phyloP scores from a whole-genome alignment of 2,329 filamentous ascomycete genomes.

The Massarina eburnea region DNA sequence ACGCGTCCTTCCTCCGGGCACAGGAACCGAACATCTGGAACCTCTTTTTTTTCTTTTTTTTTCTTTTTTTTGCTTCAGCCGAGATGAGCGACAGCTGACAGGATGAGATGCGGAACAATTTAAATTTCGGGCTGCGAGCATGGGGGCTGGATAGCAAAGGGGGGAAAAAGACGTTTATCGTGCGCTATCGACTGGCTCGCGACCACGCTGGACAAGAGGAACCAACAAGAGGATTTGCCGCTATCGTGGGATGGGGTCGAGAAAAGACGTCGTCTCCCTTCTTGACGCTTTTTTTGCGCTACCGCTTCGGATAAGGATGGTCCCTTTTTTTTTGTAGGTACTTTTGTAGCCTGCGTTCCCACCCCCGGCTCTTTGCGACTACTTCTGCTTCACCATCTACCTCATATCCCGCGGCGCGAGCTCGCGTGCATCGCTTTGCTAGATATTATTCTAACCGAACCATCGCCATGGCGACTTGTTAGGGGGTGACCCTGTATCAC shows the following conservation, averaged over 20 bases:
- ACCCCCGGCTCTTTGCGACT: conserved; percentile 7
- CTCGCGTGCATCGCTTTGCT: neutral
- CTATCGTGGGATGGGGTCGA: conserved; percentile 1
- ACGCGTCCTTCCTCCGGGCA: neutral
- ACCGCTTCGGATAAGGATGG: neutral
- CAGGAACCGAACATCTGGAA: neutral
- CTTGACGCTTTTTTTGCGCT: neutral
- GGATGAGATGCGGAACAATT: no score
- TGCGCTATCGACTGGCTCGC: conserved; percentile 3
- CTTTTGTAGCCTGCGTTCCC: neutral
- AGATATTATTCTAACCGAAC: neutral
- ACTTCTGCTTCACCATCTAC: conserved; percentile 9
- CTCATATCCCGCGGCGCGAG: neutral
- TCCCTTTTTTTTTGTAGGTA: neutral
- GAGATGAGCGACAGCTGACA: neutral
- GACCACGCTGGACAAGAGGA: neutral
- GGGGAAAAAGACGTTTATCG: neutral
- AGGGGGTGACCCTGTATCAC: neutral
- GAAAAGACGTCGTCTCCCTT: neutral
- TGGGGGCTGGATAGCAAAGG: neutral
- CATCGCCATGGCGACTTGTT: neutral
- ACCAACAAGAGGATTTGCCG: neutral
- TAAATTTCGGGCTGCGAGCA: neutral
- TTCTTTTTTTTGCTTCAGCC: neutral
- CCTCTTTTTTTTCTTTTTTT: neutral